Base-by-base conservation (phyloP, 352 stramenopile species). In the Phytophthora sp. region DNA sequence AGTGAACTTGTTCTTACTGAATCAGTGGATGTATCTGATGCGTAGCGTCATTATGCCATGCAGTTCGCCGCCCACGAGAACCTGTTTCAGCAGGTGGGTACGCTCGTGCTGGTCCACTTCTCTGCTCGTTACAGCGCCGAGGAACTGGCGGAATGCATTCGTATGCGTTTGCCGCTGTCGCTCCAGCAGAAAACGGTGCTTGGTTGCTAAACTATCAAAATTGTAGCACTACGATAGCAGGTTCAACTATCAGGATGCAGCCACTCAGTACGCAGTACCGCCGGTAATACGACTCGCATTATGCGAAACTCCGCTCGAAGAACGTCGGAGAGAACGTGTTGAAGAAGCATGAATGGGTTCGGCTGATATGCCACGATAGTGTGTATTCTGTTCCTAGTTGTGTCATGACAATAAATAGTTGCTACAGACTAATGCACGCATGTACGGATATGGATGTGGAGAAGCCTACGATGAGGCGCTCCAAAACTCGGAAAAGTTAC, bases 401-500 rank as follows among this genome's bases (percentile, higher is more conserved):
- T 74, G 47, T 69, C 44, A 70, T 64, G 66, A n/a, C 54, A 62
- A 75, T 78, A 78, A 78, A 78, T 78, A 78, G 29, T 65, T 71
- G 46, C 73, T 78, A 81, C 71, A 76, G 49, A 78, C 55, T 72
- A 58, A 47, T 63, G 50, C 38, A 68, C 51, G 44, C 57, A 62
- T 24, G 47, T 50, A 67, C 50, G 38, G 30, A 50, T 45, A 66
- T 23, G 18, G 6, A 38, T 44, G 21, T 30, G 21, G 7, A 21
- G 33, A 15, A 42, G 21, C 58, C 66, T 74, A 77, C 18, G 33
- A 60, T 35, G 35, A 59, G 26, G 71, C 80, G 68, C 84, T 86
- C 85, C 85, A 94, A 57, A 92, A 88, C 70, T 91, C 80, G 21
- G 86, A 92, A 50, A 88, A 90, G 75, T 94, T 94, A 52, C 80